Conservation (phyloP, 2,329 filamentous ascomycete species). For the Monascus ruber region DNA sequence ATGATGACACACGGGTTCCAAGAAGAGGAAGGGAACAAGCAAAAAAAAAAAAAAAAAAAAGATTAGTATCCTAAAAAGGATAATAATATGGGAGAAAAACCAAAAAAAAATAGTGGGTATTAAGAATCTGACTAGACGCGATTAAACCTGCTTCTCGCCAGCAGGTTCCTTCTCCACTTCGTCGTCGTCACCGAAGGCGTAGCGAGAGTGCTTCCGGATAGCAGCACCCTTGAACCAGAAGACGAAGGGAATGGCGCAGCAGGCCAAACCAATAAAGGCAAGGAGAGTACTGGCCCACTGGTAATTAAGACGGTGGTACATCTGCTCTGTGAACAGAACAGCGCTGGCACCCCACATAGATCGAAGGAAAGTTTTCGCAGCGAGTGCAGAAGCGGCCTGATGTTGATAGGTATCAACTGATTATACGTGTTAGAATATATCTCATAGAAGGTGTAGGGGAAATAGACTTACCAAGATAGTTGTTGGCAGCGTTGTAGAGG, state of each 20-base stretch:
- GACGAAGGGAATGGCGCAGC: constrained; percentile 70
- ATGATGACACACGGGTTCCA: background rate
- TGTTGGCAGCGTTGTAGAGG: constrained; percentile 68
- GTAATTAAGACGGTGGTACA: constrained; percentile 61
- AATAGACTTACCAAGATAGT: constrained; percentile 45
- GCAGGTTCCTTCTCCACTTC: constrained; percentile 23
- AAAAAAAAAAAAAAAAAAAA: background rate
- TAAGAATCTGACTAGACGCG: no score
- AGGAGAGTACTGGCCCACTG: constrained; percentile 66
- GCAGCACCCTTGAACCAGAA: constrained; percentile 67
- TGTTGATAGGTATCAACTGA: constrained; percentile 54
- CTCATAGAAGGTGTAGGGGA: background rate
- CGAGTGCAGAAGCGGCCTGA: constrained; percentile 69
- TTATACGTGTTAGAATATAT: constrained; percentile 5
- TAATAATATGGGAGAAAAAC: no score
- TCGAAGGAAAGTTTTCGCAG: constrained; percentile 69
- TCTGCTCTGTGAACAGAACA: constrained; percentile 71
- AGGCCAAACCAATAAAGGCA: constrained; percentile 62
- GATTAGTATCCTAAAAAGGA: no score
- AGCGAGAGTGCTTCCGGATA: constrained; percentile 60
- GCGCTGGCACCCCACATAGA: constrained; percentile 69
- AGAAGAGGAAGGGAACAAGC: background rate
- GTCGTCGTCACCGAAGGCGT: constrained; percentile 54
- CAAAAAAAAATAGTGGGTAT: no score
- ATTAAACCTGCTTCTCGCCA: background rate